phyloP scores from a whole-genome alignment of 2,329 filamentous ascomycete genomes.

The Aspergillus sp. region DNA sequence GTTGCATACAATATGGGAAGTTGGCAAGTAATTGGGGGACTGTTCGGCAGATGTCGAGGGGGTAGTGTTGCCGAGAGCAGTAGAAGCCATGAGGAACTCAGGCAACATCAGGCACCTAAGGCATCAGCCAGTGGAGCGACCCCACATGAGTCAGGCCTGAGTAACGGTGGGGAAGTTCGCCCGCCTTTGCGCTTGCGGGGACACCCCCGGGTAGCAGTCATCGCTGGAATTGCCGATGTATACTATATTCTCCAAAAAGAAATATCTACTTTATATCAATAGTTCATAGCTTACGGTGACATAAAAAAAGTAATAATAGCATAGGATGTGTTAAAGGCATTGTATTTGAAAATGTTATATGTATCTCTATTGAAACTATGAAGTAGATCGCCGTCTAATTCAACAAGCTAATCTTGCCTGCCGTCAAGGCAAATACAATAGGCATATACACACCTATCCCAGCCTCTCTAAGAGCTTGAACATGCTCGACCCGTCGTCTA shows the following conservation, averaged over 20 bases:
- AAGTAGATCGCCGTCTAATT: conserved; percentile 29
- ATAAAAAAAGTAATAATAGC: too few relatives aligned
- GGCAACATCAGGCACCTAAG: too few relatives aligned
- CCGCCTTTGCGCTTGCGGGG: not conserved
- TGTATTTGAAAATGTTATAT: too few relatives aligned
- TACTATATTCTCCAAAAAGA: not conserved
- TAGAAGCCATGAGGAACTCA: not conserved
- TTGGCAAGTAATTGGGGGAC: not conserved
- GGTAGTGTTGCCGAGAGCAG: conserved; percentile 26
- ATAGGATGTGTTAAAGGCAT: too few relatives aligned
- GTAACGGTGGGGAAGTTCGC: conserved; percentile 25
- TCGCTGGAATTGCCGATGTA: conserved; percentile 10
- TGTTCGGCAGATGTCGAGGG: conserved; percentile 28
- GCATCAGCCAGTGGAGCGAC: conserved; percentile 18
- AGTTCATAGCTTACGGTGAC: too few relatives aligned
- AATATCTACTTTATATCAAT: not conserved
- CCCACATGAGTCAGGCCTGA: conserved; percentile 39
- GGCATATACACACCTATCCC: conserved; percentile 32
- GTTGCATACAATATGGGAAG: not conserved
- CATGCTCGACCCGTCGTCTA: conserved; percentile 36
- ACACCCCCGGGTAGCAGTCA: not conserved
- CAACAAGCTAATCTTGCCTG: conserved; percentile 46
- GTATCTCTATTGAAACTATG: too few relatives aligned
- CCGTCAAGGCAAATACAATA: conserved; percentile 36
- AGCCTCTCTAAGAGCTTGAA: conserved; percentile 33